Evolutionary conservation across 306 rosid genomes (phyloP).

Genomic region (Quercus mongolica): DNA sequence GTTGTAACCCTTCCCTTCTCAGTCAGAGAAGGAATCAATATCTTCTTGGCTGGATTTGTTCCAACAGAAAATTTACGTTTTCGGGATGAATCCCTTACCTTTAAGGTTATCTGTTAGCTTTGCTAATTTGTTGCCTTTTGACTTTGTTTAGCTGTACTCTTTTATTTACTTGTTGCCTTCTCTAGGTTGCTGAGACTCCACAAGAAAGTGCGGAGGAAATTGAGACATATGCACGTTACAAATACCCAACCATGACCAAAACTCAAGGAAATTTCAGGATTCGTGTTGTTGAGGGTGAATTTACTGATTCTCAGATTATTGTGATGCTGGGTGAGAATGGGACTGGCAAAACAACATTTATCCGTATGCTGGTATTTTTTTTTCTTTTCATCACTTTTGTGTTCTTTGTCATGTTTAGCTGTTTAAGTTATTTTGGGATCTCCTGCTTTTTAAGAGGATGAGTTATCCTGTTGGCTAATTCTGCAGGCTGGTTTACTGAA

Average conservation of each 20-base stretch:
- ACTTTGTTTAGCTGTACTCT: background rate
- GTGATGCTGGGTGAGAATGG: conserved; percentile 99
- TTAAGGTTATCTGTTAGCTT: conserved; percentile 53
- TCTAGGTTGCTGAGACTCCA: conserved; percentile 98
- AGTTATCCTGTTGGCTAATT: background rate
- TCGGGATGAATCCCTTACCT: conserved; percentile 89
- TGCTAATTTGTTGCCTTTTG: conserved; percentile 1
- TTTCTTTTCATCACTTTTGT: conserved; percentile 10
- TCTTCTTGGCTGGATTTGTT: conserved; percentile 97
- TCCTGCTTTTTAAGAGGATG: background rate
- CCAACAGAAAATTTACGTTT: conserved; percentile 97
- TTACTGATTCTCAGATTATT: conserved; percentile 95
- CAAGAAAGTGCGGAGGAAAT: conserved; percentile 93
- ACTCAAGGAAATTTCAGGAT: conserved; percentile 89
- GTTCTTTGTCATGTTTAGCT: background rate
- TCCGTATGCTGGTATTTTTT: conserved; percentile 91
- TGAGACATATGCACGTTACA: conserved; percentile 86
- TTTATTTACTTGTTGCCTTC: conserved; percentile 20
- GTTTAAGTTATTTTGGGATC: background rate
- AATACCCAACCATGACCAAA: conserved; percentile 87
- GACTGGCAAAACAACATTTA: conserved; percentile 97
- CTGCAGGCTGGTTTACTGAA: conserved; percentile 94
- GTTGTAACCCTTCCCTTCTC: conserved; percentile 99
- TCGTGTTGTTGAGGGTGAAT: conserved; percentile 86
- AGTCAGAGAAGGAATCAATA: conserved; percentile 97